These are phyloP conservation scores for Rhodotorula toruloides DNA, from an alignment of 768 basidiomycete genomes.

Conservation along the genomic window DNA sequence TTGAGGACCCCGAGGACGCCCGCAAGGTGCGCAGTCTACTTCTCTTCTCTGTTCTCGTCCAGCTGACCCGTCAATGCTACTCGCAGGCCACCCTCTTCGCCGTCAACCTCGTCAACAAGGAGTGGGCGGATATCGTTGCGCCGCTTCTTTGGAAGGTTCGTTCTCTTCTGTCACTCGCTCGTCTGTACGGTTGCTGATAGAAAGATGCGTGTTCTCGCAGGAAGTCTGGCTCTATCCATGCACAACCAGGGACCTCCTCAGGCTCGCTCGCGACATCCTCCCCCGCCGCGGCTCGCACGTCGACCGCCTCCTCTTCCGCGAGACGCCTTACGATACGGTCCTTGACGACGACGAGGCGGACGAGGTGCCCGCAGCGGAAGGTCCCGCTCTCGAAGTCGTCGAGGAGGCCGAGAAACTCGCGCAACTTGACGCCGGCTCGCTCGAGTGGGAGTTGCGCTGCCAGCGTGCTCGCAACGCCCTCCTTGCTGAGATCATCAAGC, in stretches of 20 bases:
- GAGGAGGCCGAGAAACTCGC: not conserved
- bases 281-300: conserved; percentile 10
- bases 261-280: conserved; percentile 9
- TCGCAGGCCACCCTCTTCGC: not conserved
- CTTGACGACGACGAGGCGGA: not conserved
- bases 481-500: not conserved
- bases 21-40: too few species aligned
- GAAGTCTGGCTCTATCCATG: not conserved
- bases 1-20: not conserved
- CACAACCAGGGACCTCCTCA: conserved; percentile 1
- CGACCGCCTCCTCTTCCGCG: conserved; percentile 1
- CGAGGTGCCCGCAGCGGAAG: not conserved
- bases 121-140: not conserved
- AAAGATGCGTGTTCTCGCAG: not conserved
- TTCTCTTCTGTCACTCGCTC: not conserved
- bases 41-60: too few species aligned
- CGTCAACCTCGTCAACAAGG: conserved; percentile 2
- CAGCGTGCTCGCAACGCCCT: not conserved
- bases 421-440: not conserved
- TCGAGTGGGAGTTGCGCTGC: not conserved
- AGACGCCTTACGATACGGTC: not conserved
- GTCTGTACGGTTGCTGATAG: not conserved
- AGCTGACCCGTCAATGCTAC: too few species aligned
- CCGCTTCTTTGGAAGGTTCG: conserved; percentile 8
- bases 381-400: conserved; percentile 2